Percentiles rank a stretch among this genome's conserved stretches.
phyloP scores from a whole-genome alignment of 345 rosid genomes.

The Toxicodendron radicans region DNA sequence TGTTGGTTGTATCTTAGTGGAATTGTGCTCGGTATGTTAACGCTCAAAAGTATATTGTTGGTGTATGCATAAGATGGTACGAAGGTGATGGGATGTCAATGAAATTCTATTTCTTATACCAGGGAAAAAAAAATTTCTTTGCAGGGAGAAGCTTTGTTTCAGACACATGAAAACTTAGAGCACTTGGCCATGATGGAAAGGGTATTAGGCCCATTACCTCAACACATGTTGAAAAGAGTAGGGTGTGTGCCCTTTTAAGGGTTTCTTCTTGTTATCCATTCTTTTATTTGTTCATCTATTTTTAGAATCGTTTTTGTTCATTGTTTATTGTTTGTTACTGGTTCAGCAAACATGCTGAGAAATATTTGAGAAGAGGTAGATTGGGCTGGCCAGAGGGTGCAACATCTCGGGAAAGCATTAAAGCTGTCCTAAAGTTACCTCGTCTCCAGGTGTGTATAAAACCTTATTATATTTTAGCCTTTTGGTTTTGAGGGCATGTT shows the following conservation, averaged over 20 bases:
- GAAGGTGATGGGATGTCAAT: background rate
- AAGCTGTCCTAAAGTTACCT: constrained; percentile 56
- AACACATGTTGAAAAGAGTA: constrained; percentile 53
- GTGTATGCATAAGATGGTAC: background rate
- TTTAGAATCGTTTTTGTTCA: background rate
- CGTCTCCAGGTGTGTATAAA: constrained; percentile 53
- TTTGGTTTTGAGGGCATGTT: background rate
- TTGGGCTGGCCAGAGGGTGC: constrained; percentile 76
- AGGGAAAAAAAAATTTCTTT: background rate
- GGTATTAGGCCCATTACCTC: constrained; percentile 66
- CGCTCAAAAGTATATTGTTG: constrained; percentile 7
- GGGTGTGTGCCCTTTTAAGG: constrained; percentile 38
- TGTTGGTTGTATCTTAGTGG: constrained; percentile 69
- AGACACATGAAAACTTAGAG: constrained; percentile 72
- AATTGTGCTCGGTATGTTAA: constrained; percentile 59
- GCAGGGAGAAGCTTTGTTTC: constrained; percentile 78
- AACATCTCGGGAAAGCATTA: constrained; percentile 62
- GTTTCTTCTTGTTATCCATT: constrained; percentile 2
- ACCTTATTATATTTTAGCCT: background rate
- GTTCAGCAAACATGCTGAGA: constrained; percentile 61
- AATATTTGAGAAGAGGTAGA: constrained; percentile 56
- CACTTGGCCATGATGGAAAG: constrained; percentile 82
- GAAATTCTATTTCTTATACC: background rate
- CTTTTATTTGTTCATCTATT: background rate
- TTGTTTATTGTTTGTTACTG: constrained; percentile 13